phyloP scores from a whole-genome alignment of 2,329 filamentous ascomycete genomes.

The Mycocentrospora acerina region DNA sequence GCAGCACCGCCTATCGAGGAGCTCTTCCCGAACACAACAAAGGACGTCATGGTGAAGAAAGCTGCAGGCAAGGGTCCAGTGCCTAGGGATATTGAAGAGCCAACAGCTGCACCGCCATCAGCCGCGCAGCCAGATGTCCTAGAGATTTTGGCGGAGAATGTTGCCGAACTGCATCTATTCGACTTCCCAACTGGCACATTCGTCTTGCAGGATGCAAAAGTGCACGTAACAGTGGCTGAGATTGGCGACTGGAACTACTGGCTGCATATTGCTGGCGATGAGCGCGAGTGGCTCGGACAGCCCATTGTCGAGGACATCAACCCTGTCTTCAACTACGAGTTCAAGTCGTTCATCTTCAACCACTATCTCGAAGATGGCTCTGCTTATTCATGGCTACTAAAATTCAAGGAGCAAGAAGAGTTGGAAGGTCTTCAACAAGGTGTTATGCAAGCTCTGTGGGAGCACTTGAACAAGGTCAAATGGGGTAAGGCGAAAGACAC shows the following conservation, averaged over 20 bases:
- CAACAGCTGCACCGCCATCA: slow-evolving; percentile 63
- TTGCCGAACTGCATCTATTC: slow-evolving; percentile 87
- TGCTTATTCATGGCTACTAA: slow-evolving; percentile 91
- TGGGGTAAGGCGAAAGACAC: slow-evolving; percentile 92
- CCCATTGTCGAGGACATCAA: slow-evolving; percentile 88
- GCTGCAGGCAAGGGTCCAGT: slow-evolving; percentile 34
- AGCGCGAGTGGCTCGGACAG: slow-evolving; percentile 84
- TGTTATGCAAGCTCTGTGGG: slow-evolving; percentile 94
- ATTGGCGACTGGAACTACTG: slow-evolving; percentile 93
- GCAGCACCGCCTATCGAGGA: slow-evolving; percentile 33
- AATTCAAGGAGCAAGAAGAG: slow-evolving; percentile 80
- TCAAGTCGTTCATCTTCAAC: slow-evolving; percentile 99
- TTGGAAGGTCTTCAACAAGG: slow-evolving; percentile 90
- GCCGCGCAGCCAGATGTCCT: slow-evolving; percentile 64
- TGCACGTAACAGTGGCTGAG: slow-evolving; percentile 80
- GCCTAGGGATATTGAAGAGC: slow-evolving; percentile 42
- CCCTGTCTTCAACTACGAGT: slow-evolving; percentile 98
- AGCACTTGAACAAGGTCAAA: slow-evolving; percentile 90
- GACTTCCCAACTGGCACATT: slow-evolving; percentile 88
- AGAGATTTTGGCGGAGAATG: slow-evolving; percentile 73
- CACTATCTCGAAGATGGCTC: slow-evolving; percentile 86
- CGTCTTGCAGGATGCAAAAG: slow-evolving; percentile 71
- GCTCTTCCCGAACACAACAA: slow-evolving; percentile 39
- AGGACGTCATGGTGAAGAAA: slow-evolving; percentile 47
- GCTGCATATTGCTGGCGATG: slow-evolving; percentile 77